phyloP scores from a whole-genome alignment of 2,329 filamentous ascomycete species.

The Pezicula rhizophila region DNA sequence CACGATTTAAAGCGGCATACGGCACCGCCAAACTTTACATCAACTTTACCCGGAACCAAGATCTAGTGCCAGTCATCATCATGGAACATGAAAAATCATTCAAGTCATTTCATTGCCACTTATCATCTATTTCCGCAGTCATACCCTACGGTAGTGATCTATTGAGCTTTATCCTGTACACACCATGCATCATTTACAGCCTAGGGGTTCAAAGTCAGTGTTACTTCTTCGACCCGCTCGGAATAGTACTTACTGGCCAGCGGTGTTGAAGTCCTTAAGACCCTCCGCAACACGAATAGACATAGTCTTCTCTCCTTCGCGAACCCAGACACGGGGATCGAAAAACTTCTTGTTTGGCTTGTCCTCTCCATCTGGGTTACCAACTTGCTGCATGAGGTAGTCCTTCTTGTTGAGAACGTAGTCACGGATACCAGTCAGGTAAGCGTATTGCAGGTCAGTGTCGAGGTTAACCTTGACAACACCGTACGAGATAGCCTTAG shows the following conservation, averaged over 20 bases:
- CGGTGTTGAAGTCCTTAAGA: conserved; percentile 87
- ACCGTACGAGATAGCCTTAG: conserved; percentile 81
- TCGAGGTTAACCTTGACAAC: conserved; percentile 99
- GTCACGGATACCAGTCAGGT: conserved; percentile 87
- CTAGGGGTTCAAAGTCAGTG: background rate
- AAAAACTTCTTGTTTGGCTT: conserved; percentile 98
- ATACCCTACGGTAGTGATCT: no score
- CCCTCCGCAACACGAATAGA: conserved; percentile 70
- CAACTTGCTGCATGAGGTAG: conserved; percentile 79
- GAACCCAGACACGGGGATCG: conserved; percentile 66
- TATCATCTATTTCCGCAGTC: no score
- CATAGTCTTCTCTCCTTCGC: conserved; percentile 98
- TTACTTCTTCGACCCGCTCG: background rate
- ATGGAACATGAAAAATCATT: no score
- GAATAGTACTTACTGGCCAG: conserved; percentile 61
- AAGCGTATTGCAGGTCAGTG: conserved; percentile 95
- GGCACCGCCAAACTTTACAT: no score
- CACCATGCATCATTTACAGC: no score
- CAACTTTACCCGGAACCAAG: no score
- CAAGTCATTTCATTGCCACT: no score
- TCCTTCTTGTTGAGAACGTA: conserved; percentile 93
- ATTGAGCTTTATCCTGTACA: no score
- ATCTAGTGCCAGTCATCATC: no score
- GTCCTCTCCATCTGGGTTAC: conserved; percentile 91
- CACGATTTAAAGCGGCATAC: no score